A percentile compares a stretch with the other conserved stretches of the same genome.
phyloP scores from a whole-genome alignment of 228 moss, liverwort and hornwort genomes.

The Sphagnum fallax region DNA sequence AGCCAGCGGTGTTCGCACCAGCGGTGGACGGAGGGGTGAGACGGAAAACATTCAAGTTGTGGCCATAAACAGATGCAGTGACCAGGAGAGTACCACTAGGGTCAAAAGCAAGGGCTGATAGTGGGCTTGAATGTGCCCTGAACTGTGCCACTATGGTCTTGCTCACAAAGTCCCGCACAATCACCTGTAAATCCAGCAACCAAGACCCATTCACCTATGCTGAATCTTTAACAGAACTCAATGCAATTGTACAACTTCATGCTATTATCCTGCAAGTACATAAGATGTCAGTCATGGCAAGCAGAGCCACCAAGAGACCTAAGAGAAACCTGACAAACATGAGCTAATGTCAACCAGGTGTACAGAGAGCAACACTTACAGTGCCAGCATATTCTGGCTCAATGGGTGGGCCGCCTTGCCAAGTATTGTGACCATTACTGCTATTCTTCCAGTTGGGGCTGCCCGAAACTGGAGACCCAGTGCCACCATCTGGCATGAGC shows the following conservation, averaged over 20 bases:
- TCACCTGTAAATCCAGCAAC: conserved; percentile 47
- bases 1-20: conserved; percentile 17
- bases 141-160: conserved; percentile 77
- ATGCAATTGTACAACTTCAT: no score
- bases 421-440: conserved; percentile 59
- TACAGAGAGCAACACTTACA: conserved; percentile 21
- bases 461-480: conserved; percentile 38
- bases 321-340: neutral
- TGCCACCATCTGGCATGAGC: conserved; percentile 67
- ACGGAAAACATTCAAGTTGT: conserved; percentile 83
- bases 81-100: conserved; percentile 90
- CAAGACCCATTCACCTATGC: neutral
- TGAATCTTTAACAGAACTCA: neutral
- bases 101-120: conserved; percentile 78
- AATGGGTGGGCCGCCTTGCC: conserved; percentile 50
- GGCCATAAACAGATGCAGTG: conserved; percentile 83
- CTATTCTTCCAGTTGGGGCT: conserved; percentile 69
- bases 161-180: conserved; percentile 84
- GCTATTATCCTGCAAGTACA: neutral
- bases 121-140: conserved; percentile 79
- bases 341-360: neutral
- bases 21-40: conserved; percentile 48
- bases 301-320: neutral
- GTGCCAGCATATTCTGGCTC: conserved; percentile 83
- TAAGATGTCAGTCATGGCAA: neutral